Evolutionary conservation across 2,329 filamentous ascomycete species (phyloP).

Genomic region (Xenoacremonium recifei): DNA sequence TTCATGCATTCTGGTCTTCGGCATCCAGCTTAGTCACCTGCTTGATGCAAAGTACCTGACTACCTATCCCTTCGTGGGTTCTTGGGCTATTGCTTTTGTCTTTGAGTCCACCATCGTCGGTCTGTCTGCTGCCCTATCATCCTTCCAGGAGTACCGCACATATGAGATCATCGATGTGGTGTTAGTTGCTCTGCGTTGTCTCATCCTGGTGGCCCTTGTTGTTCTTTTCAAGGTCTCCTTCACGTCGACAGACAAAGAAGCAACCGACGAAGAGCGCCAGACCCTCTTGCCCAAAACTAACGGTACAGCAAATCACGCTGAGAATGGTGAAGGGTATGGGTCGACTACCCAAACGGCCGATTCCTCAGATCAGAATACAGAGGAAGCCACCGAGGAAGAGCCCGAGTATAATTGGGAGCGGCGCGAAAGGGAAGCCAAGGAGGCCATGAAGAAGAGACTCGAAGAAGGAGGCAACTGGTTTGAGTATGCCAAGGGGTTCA

Average conservation of each 20-base stretch:
- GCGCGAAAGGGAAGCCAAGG: slow-evolving; percentile 51
- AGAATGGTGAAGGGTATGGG: slow-evolving; percentile 37
- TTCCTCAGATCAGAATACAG: slow-evolving; percentile 23
- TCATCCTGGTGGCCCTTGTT: slow-evolving; percentile 18
- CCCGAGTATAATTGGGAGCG: slow-evolving; percentile 56
- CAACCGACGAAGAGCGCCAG: slow-evolving; percentile 56
- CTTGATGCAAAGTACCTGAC: slow-evolving; percentile 48
- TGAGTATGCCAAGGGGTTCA: slow-evolving; percentile 72
- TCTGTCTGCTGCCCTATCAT: slow-evolving; percentile 12
- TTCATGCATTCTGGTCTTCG: slow-evolving; percentile 63
- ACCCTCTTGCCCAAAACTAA: slow-evolving; percentile 46
- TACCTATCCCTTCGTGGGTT: slow-evolving; percentile 64
- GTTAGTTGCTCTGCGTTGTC: slow-evolving; percentile 15
- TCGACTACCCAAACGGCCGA: slow-evolving; percentile 34
- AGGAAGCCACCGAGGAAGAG: slow-evolving; percentile 35
- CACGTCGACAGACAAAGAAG: slow-evolving; percentile 16
- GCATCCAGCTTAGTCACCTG: slow-evolving; percentile 56
- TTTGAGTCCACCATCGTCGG: slow-evolving; percentile 52
- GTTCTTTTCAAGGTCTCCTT: slow-evolving; percentile 15
- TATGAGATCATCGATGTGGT: slow-evolving; percentile 24
- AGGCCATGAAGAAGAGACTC: slow-evolving; percentile 65
- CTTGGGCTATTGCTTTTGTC: slow-evolving; percentile 57
- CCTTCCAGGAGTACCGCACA: slow-evolving; percentile 3
- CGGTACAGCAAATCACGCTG: slow-evolving; percentile 19
- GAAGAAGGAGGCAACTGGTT: slow-evolving; percentile 75